Evolutionary conservation across 179 eudicot species (phyloP).

Genomic region (Spergularia azorica): DNA sequence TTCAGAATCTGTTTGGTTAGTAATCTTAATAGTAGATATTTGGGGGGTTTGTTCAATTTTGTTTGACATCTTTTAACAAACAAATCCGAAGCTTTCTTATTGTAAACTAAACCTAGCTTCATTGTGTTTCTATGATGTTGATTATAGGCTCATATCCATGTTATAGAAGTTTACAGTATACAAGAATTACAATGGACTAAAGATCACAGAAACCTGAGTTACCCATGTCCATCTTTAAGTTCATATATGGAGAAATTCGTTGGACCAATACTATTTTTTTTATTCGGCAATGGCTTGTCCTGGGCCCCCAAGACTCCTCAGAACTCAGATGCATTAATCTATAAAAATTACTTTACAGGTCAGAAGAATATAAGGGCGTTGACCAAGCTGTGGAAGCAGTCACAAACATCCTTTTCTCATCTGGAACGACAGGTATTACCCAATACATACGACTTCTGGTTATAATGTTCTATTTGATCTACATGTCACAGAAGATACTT

Average conservation of each 20-base stretch:
- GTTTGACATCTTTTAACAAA: not conserved
- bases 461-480: not conserved
- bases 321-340: not conserved
- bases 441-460: not conserved
- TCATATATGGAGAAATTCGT: too few species aligned
- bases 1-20: too few species aligned
- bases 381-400: conserved; percentile 71
- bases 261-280: too few species aligned
- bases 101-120: too few species aligned
- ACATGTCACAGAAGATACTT: not conserved
- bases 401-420: conserved; percentile 92
- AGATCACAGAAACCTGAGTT: too few species aligned
- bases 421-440: conserved; percentile 88
- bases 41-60: not conserved
- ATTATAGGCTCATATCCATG: too few species aligned
- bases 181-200: too few species aligned
- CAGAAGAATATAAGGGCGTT: conserved; percentile 60
- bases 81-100: not conserved
- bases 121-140: too few species aligned
- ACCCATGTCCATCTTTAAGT: too few species aligned
- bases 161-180: too few species aligned
- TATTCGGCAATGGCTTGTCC: too few species aligned
- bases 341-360: conserved; percentile 45
- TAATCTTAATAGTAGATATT: not conserved
- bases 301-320: not conserved